Conservation (phyloP, 768 basidiomycete genomes). For the Phanerodontia chrysosporium region DNA sequence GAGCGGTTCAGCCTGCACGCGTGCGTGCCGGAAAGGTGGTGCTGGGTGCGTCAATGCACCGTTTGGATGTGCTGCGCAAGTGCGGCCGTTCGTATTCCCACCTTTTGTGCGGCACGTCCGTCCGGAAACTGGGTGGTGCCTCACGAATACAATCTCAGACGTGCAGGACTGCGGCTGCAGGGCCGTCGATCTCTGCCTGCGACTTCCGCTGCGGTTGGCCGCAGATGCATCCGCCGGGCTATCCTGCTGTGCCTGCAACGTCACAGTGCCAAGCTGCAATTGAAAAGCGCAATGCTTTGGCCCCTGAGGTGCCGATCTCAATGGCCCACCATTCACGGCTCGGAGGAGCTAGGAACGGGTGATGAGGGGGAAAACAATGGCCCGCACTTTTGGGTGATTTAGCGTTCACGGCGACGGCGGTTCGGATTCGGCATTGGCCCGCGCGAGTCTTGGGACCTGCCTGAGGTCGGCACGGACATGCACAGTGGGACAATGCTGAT, state of each 20-base stretch:
- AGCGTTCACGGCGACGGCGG: background rate
- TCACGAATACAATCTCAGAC: background rate
- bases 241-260: background rate
- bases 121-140: background rate
- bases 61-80: background rate
- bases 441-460: background rate
- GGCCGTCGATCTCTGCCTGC: background rate
- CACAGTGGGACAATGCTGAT: background rate
- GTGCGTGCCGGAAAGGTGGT: background rate
- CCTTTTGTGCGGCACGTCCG: background rate
- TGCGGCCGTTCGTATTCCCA: background rate
- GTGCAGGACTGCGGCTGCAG: background rate
- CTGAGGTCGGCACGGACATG: background rate
- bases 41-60: too few relatives aligned
- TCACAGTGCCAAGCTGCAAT: background rate
- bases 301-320: background rate
- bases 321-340: background rate
- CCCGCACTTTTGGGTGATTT: background rate
- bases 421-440: background rate
- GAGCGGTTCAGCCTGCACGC: background rate
- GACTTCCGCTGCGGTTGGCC: background rate
- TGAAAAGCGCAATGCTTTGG: background rate
- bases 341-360: slow-evolving; percentile 6
- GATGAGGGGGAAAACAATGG: background rate
- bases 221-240: too few relatives aligned